Percentiles rank a stretch among this genome's conserved stretches.
phyloP scores from a whole-genome alignment of 306 rosid genomes.

The Lathyrus aphaca region DNA sequence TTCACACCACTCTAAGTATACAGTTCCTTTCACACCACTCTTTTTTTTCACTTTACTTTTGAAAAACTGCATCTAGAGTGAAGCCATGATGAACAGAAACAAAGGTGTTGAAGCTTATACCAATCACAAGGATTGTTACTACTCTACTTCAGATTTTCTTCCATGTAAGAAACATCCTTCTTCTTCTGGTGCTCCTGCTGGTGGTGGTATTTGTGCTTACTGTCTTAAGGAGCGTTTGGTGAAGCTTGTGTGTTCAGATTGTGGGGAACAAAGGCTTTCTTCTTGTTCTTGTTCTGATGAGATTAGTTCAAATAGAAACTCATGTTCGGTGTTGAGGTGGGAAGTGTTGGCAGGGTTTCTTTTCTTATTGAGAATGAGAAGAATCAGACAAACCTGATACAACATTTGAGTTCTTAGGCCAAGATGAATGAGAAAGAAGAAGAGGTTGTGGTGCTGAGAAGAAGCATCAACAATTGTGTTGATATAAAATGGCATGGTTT shows the following conservation, averaged over 20 bases:
- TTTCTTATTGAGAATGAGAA: conserved; percentile 89
- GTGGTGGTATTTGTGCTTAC: conserved; percentile 87
- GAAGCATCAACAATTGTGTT: conserved; percentile 78
- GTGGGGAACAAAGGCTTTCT: conserved; percentile 98
- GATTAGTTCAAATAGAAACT: conserved; percentile 80
- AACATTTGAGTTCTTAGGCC: conserved; percentile 41
- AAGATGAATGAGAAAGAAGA: conserved; percentile 43
- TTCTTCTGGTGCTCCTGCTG: conserved; percentile 65
- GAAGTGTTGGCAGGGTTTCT: conserved; percentile 90
- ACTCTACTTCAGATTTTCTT: conserved; percentile 63
- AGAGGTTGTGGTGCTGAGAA: conserved; percentile 49
- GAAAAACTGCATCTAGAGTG: conserved; percentile 24
- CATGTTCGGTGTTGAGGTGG: conserved; percentile 82
- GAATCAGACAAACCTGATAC: conserved; percentile 36
- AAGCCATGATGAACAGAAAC: conserved; percentile 74
- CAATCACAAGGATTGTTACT: conserved; percentile 72
- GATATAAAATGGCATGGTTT: conserved; percentile 69
- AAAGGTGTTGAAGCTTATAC: conserved; percentile 61
- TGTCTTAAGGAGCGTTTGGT: conserved; percentile 88
- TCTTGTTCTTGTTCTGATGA: conserved; percentile 98
- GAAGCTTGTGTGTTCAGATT: conserved; percentile 85
- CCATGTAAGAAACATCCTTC: conserved; percentile 85
- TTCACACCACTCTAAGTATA: conserved; percentile 15
- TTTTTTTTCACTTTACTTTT: conserved; percentile 41
- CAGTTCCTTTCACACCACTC: no score